Conservation (phyloP, 129 eudicot species). For the Flaveria bidentis region DNA sequence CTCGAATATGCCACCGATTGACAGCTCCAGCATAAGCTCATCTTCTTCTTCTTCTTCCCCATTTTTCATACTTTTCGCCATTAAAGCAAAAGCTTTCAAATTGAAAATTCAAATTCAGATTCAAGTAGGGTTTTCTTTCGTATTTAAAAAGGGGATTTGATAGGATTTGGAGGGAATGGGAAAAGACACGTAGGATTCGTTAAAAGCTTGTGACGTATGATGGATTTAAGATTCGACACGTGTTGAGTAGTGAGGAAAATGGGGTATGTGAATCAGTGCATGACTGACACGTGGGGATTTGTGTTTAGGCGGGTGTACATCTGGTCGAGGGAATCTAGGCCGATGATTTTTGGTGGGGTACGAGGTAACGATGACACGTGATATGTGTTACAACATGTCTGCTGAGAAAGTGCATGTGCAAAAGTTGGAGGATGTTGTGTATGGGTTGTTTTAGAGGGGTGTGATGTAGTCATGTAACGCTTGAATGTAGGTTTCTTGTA, state of each 20-base stretch:
- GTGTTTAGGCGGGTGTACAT: slow-evolving; percentile 10
- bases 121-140: neutral
- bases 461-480: no score
- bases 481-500: no score
- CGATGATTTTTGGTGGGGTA: no score
- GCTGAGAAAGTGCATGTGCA: no score
- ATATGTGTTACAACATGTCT: no score
- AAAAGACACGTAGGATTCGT: slow-evolving; percentile 47
- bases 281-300: slow-evolving; percentile 23
- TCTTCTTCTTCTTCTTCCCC: slow-evolving; percentile 27
- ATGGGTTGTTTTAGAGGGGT: no score
- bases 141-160: neutral
- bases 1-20: slow-evolving; percentile 50
- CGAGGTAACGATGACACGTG: no score
- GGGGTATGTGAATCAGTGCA: slow-evolving; percentile 16
- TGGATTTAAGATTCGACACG: slow-evolving; percentile 13
- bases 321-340: neutral
- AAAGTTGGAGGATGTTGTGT: no score
- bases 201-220: neutral
- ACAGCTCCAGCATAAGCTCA: slow-evolving; percentile 67
- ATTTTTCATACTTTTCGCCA: neutral
- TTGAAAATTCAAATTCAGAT: neutral
- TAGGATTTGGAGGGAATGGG: slow-evolving; percentile 20
- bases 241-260: slow-evolving; percentile 9
- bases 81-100: neutral